Evolutionary conservation across 1,284 basidiomycete species (phyloP).

Genomic region (Takashimella koratensis): DNA sequence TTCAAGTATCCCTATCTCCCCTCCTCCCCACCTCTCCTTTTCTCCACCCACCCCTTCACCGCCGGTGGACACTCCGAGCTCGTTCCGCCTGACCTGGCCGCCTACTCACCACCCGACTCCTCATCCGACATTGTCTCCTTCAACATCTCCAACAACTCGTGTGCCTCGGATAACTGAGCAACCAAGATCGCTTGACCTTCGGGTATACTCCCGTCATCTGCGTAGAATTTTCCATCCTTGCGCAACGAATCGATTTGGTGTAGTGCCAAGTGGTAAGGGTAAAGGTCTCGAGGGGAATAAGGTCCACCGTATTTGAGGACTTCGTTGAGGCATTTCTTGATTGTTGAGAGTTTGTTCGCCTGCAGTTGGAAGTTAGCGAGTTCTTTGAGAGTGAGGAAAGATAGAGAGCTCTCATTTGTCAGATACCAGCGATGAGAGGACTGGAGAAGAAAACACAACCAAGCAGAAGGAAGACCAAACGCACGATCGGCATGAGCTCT

Average conservation of each 20-base stretch:
- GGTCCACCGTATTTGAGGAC: constrained; percentile 95
- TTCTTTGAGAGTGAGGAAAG: too few species aligned
- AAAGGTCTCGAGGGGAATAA: constrained; percentile 90
- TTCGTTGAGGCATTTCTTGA: constrained; percentile 96
- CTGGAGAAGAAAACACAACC: too few species aligned
- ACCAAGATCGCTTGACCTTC: constrained; percentile 97
- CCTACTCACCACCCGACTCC: constrained; percentile 3
- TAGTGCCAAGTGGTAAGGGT: constrained; percentile 93
- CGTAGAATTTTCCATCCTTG: constrained; percentile 88
- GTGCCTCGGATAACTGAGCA: constrained; percentile 93
- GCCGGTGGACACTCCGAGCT: neutral
- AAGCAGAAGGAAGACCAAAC: constrained; percentile 27
- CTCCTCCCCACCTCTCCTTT: neutral
- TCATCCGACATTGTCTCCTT: constrained; percentile 49
- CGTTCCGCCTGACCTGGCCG: too few species aligned
- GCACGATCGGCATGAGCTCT: constrained; percentile 91
- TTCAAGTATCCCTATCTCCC: neutral
- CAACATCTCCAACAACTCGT: constrained; percentile 85
- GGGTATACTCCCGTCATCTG: constrained; percentile 64
- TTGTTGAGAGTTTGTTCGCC: constrained; percentile 89
- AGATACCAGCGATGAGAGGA: constrained; percentile 13
- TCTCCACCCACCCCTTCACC: neutral
- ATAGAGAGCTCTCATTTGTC: too few species aligned
- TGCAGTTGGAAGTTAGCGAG: too few species aligned
- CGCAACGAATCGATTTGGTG: constrained; percentile 93